Evolutionary conservation across 306 rosid species (phyloP).

Genomic region (Comarum palustre): DNA sequence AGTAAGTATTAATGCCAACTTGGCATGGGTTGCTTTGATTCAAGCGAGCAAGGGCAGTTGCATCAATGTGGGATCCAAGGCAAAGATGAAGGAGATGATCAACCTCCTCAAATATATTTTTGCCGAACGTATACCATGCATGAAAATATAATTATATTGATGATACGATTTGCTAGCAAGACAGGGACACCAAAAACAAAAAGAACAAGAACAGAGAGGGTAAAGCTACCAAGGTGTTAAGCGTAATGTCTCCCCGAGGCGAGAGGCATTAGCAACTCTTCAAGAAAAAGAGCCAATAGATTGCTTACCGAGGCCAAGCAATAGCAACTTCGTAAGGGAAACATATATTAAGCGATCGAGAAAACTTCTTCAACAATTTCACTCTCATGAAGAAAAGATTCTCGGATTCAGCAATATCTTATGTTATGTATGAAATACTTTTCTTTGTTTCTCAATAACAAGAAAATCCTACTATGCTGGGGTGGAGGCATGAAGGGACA

Average conservation of each 20-base stretch:
- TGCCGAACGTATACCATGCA: background rate
- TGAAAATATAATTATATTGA: too few relatives aligned
- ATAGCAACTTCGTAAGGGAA: too few relatives aligned
- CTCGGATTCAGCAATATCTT: background rate
- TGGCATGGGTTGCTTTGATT: conserved; percentile 1
- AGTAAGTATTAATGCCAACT: background rate
- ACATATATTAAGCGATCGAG: background rate
- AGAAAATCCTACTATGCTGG: background rate
- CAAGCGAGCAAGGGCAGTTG: background rate
- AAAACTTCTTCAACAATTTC: background rate
- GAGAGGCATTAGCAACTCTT: too few relatives aligned
- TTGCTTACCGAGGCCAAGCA: background rate
- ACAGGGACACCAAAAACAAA: too few relatives aligned
- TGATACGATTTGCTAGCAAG: too few relatives aligned
- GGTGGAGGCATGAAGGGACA: too few relatives aligned
- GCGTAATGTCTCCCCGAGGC: too few relatives aligned
- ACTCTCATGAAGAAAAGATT: background rate
- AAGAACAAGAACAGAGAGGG: too few relatives aligned
- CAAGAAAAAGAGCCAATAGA: background rate
- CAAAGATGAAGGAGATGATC: background rate
- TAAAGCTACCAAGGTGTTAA: too few relatives aligned
- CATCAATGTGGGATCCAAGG: background rate
- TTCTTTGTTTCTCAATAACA: background rate
- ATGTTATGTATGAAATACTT: background rate
- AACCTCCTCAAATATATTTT: background rate